Evolutionary conservation across 202 grass and related monocot species (phyloP), one percentile per base, ranked within the genome.

Genomic region (Hordeum pubiflorum): DNA sequence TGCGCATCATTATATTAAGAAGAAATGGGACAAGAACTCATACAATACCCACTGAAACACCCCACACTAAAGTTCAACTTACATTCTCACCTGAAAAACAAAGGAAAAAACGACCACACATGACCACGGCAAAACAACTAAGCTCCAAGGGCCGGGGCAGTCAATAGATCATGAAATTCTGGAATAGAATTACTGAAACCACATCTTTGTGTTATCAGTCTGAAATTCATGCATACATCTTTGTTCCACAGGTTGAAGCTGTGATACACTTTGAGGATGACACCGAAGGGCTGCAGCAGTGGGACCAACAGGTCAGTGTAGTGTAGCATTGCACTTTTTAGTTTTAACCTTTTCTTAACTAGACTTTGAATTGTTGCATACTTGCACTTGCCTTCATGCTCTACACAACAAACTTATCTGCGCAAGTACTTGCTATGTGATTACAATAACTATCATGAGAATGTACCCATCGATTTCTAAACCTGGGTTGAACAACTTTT

Each of bases 261-360:
- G 74, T 99, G 63, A 99, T 99, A 89, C 90, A 99, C 93, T 99
- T 99, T 84, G 96, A 99, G 17, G 96, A 99, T 64, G 96, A 99
- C 76, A 93, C 89, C 0, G 96, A 96, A 81, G 92, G 91, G 84
- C 83, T 99, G 10, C 92, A 91, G 85, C 96, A 96, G 83, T 99
- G 96, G 96, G 96, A 99, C 76, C 85, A 95, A 41, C 90, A 99
- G 90, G 96, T 96, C 65, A 75, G 90, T 82, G 81, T 68, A 75
- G 90, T 82, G 76, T 33, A 31, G 29, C 22, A 1, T 46, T 24
- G 72, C n/a, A 38, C 22, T 71, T 71, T 38, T 46, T 46, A 9
- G 40, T 46, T 46, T 71, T 9, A 71, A 44, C 68, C 3, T 10
- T 27, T 14, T 15, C 17, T 9, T 29, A 29, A 29, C 27, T 29